Evolutionary conservation across 164 flowering plant species (phyloP).

Genomic region (Vitis vinifera): DNA sequence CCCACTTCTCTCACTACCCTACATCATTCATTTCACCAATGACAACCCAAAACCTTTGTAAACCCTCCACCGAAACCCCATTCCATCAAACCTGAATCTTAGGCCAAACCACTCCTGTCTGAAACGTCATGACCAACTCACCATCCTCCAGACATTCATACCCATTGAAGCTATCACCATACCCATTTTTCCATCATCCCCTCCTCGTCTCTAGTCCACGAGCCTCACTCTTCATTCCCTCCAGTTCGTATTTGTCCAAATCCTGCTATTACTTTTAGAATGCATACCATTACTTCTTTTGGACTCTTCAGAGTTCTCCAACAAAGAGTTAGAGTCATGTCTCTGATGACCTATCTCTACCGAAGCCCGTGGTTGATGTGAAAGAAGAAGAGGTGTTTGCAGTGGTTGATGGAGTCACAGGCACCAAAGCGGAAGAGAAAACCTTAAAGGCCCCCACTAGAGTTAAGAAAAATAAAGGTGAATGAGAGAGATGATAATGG

Average conservation of each 20-base stretch:
- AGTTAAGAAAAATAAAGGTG: conserved; percentile 29
- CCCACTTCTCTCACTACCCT: no score
- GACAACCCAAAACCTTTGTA: no score
- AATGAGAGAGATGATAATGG: conserved; percentile 37
- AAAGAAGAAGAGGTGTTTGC: conserved; percentile 7
- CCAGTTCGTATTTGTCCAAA: conserved; percentile 7
- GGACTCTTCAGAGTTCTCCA: conserved; percentile 11
- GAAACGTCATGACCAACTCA: no score
- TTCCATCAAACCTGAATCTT: no score
- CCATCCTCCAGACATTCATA: no score
- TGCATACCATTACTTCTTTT: neutral
- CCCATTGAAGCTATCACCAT: no score
- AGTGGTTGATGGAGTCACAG: conserved; percentile 14
- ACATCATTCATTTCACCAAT: no score
- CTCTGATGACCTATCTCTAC: conserved; percentile 11
- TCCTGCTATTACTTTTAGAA: neutral
- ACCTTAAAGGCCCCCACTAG: conserved; percentile 5
- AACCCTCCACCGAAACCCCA: no score
- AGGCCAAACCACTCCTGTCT: no score
- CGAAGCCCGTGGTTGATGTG: neutral
- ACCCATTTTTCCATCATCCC: conserved; percentile 1
- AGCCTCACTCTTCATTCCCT: conserved; percentile 5
- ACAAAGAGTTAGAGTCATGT: conserved; percentile 9
- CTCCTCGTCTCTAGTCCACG: conserved; percentile 11
- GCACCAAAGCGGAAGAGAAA: conserved; percentile 11